Evolutionary conservation across 805 yeast genomes (phyloP), one percentile per base, ranked within the genome.

Genomic region (Groenewaldozyma tartarivorans): DNA sequence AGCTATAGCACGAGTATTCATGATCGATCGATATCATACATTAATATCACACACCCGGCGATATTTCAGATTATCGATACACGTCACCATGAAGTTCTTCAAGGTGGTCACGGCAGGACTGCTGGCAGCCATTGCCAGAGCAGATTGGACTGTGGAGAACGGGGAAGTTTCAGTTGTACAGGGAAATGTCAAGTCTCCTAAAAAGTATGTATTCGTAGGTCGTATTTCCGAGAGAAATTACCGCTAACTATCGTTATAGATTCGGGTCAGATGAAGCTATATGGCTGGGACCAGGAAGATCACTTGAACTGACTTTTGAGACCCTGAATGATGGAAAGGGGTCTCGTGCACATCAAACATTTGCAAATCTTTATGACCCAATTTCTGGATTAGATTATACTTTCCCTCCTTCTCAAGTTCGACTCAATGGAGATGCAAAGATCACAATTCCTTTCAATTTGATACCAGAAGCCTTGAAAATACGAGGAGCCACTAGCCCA

Each of bases 351-450:
- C 62, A 58, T 41, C 62, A 58, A 37, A 49, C 52, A 4, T 48
- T 52, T 20, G 51, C 46, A 5, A 31, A 46, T 21, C 37, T 58
- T 27, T 19, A 35, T 15, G 58, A 55, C 40, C 48, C 51, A 11
- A 33, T 16, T 9, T 22, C 51, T 5, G 58, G 55, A 3, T 43
- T 58, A 21, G 58, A 56, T 31, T 50, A 52, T 29, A 36, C 51
- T 29, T 58, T 48, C 42, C 45, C 57, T 9, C 53, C 53, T 9
- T 48, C 46, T 4, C 15, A n/a, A 15, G 60, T 60, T 27, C 51
- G 55, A 36, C 50, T 51, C 35, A 56, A 54, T 29, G 65, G 64
- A n/a, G 49, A 51, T 30, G 62, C 57, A 24, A 54, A 58, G 35
- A 49, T 55, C 16, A 48, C 51, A 16, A 45, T 65, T 30, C 55